phyloP scores from a whole-genome alignment of 768 basidiomycete species.

The Kwoniella pini region DNA sequence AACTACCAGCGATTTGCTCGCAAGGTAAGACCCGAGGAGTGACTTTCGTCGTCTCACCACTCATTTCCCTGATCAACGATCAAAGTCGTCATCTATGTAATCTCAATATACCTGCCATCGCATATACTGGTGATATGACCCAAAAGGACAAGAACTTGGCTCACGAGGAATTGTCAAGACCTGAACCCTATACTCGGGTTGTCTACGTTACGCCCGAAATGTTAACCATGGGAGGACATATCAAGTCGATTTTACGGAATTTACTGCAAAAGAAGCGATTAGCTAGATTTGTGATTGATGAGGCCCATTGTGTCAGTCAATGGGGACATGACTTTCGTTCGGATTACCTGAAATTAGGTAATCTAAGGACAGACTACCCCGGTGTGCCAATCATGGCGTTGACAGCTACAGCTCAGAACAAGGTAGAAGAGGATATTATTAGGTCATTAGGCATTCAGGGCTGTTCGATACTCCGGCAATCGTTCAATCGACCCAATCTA shows the following conservation, averaged over 20 bases:
- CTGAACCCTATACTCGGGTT: constrained; percentile 61
- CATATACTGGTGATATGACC: constrained; percentile 63
- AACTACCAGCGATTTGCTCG: constrained; percentile 77
- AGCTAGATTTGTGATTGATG: constrained; percentile 91
- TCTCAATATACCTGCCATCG: constrained; percentile 69
- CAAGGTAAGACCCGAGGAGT: constrained; percentile 73
- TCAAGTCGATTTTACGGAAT: constrained; percentile 62
- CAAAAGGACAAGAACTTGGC: constrained; percentile 51
- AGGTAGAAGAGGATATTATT: constrained; percentile 77
- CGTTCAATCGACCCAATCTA: constrained; percentile 93
- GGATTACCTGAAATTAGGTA: constrained; percentile 58
- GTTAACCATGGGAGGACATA: constrained; percentile 64
- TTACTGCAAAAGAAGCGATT: constrained; percentile 65
- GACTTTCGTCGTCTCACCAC: constrained; percentile 85
- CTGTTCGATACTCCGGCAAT: constrained; percentile 69
- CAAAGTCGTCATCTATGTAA: constrained; percentile 71
- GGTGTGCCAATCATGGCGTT: constrained; percentile 89
- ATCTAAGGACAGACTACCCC: constrained; percentile 73
- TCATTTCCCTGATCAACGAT: constrained; percentile 90
- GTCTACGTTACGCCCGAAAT: constrained; percentile 94
- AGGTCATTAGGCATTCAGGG: constrained; percentile 65
- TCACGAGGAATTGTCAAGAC: constrained; percentile 38
- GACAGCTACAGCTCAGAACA: constrained; percentile 86
- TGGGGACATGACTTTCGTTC: constrained; percentile 78
- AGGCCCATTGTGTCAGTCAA: constrained; percentile 85